Base-by-base conservation (phyloP, 148 eudicot species). In the Bassia scoparia region DNA sequence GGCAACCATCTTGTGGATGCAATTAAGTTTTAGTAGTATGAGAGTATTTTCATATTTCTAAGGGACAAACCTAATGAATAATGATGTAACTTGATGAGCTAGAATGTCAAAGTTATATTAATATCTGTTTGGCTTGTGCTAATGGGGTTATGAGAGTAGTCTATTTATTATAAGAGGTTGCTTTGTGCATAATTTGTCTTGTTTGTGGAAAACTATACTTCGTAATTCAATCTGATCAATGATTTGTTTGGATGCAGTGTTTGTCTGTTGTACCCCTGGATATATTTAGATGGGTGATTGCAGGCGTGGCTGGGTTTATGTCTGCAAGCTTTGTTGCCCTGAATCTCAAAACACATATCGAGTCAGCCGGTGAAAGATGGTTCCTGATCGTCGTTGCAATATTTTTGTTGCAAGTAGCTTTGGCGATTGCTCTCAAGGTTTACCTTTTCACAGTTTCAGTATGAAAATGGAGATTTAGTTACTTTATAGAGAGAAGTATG, bases 301-400 rank as follows among this genome's bases (percentile, higher is more conserved):
- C 99, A 1, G 99, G 90, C 24, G 89, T 96, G 75, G 99, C 97
- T 0, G 97, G 99, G 58, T 81, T 96, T 70, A 86, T 92, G 92
- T 96, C 97, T 0, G 97, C 99, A 43, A 76, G 90, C 43, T 96
- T 96, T 78, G 99, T 96, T n/a, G 96, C 99, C 41, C 88, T 89
- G 29, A 96, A 96, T 84, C 94, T 96, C 54, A 86, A 87, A 74
- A 81, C 84, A 61, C 99, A 92, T 81, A 96, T 96, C 5, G 79
- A 69, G 72, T 89, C 99, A 65, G 92, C 99, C 0, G 94, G 94
- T 35, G 97, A 96, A 77, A 90, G 96, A 68, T 96, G 99, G 99
- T 86, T 92, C 87, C 61, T 96, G 37, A 96, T 96, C 24, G 99
- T 92, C 48, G 90, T 87, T 16, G 99, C 87, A 34, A 96, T 96